Evolutionary conservation across 352 stramenopile genomes (phyloP).

Genomic region (Phytophthora pini): DNA sequence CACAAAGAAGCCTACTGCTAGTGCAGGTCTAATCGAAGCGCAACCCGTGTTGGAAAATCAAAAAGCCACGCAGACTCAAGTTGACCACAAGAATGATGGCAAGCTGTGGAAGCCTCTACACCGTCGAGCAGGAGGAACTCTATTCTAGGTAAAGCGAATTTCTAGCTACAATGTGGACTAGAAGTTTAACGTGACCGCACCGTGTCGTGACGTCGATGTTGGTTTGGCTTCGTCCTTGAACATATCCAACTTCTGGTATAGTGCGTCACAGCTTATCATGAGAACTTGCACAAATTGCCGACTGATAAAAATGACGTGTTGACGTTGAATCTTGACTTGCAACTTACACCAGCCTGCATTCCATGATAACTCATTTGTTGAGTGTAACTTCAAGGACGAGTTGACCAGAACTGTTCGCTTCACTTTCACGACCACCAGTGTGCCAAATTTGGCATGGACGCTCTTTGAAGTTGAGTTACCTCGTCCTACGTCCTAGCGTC

Average conservation of each 20-base stretch:
- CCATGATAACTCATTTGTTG: too few species aligned
- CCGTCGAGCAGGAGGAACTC: constrained; percentile 12
- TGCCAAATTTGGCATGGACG: not conserved
- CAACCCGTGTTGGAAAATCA: not conserved
- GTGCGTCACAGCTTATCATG: too few species aligned
- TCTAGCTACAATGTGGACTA: not conserved
- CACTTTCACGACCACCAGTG: not conserved
- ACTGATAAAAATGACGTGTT: too few species aligned
- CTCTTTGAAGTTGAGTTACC: not conserved
- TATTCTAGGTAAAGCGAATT: not conserved
- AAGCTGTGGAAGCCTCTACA: constrained; percentile 42
- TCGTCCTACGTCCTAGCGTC: not conserved
- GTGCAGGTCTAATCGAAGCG: not conserved
- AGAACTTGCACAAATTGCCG: too few species aligned
- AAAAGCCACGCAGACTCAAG: constrained; percentile 1
- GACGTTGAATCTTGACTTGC: too few species aligned
- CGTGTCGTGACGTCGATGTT: too few species aligned
- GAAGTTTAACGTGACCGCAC: too few species aligned
- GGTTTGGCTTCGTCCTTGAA: too few species aligned
- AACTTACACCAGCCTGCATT: too few species aligned
- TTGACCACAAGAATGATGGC: not conserved
- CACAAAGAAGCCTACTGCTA: constrained; percentile 1
- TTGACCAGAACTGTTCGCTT: not conserved
- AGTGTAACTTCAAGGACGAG: not conserved
- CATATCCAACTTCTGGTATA: too few species aligned